A percentile compares a stretch with the other conserved stretches of the same genome.
These are phyloP conservation scores for Dictyostelium capitatum DNA, from an alignment of 78 protist species.

Conservation along the genomic window DNA sequence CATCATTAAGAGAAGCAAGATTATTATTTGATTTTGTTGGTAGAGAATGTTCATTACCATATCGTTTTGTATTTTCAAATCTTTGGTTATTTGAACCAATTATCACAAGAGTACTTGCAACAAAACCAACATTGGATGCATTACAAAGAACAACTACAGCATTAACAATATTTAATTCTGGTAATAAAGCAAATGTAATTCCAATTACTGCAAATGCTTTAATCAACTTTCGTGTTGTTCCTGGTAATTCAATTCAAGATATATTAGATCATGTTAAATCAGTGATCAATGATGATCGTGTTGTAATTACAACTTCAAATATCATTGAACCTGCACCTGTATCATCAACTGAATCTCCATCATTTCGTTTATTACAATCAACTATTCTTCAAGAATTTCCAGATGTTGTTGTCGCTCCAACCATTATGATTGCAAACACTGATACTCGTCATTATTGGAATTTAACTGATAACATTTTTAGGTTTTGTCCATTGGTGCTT, in stretches of 20 bases:
- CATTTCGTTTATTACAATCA: constrained; percentile 54
- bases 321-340: constrained; percentile 55
- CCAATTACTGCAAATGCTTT: constrained; percentile 52
- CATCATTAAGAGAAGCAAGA: background rate
- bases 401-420: constrained; percentile 64
- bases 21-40: constrained; percentile 47
- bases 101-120: constrained; percentile 3
- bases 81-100: constrained; percentile 72
- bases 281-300: constrained; percentile 49
- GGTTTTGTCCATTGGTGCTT: constrained; percentile 57
- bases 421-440: constrained; percentile 68
- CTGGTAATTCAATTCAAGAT: constrained; percentile 8
- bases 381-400: constrained; percentile 76
- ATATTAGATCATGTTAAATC: constrained; percentile 35
- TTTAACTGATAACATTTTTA: constrained; percentile 46
- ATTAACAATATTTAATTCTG: constrained; percentile 47
- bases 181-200: constrained; percentile 61
- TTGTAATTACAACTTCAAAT: background rate
- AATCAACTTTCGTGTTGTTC: constrained; percentile 44
- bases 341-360: constrained; percentile 24
- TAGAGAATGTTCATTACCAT: constrained; percentile 58
- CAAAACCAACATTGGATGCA: constrained; percentile 49
- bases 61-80: constrained; percentile 39
- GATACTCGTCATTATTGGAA: constrained; percentile 65
- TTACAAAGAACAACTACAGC: constrained; percentile 78